A percentile compares a stretch with the other conserved stretches of the same genome.
These are phyloP conservation scores for Taxawa tesnikishii DNA, from an alignment of 2,329 filamentous ascomycete species.

Conservation along the genomic window DNA sequence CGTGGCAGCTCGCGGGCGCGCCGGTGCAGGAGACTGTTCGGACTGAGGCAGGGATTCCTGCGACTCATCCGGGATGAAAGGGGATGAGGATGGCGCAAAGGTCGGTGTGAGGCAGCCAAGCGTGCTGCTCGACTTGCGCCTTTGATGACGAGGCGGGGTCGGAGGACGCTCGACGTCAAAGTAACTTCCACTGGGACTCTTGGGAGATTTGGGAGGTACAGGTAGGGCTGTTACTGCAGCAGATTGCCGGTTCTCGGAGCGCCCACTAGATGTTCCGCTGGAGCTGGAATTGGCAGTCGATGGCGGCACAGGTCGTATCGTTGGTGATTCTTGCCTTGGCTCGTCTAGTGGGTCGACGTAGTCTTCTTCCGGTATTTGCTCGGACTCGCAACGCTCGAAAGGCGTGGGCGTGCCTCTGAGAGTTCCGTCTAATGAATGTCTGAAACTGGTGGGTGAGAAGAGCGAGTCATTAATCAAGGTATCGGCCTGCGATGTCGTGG, in stretches of 20 bases:
- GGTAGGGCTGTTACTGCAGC: neutral
- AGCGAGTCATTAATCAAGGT: slow-evolving; percentile 7
- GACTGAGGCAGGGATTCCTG: slow-evolving; percentile 4
- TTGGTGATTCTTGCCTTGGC: slow-evolving; percentile 2
- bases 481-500: slow-evolving; percentile 7
- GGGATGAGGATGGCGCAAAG: neutral
- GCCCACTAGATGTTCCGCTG: too few species aligned
- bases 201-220: neutral
- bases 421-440: slow-evolving; percentile 6
- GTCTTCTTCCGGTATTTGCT: slow-evolving; percentile 3
- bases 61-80: neutral
- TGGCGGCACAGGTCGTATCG: slow-evolving; percentile 2
- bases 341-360: slow-evolving; percentile 6
- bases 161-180: neutral
- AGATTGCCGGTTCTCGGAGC: neutral
- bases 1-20: neutral
- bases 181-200: neutral
- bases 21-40: neutral
- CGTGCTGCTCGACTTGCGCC: neutral
- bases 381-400: slow-evolving; percentile 1
- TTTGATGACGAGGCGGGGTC: neutral
- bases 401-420: slow-evolving; percentile 4
- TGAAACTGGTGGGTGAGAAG: slow-evolving; percentile 7
- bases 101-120: neutral
- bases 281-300: too few species aligned